These are phyloP conservation scores for Hypholoma fasciculare DNA, from an alignment of 768 basidiomycete genomes.

Conservation along the genomic window DNA sequence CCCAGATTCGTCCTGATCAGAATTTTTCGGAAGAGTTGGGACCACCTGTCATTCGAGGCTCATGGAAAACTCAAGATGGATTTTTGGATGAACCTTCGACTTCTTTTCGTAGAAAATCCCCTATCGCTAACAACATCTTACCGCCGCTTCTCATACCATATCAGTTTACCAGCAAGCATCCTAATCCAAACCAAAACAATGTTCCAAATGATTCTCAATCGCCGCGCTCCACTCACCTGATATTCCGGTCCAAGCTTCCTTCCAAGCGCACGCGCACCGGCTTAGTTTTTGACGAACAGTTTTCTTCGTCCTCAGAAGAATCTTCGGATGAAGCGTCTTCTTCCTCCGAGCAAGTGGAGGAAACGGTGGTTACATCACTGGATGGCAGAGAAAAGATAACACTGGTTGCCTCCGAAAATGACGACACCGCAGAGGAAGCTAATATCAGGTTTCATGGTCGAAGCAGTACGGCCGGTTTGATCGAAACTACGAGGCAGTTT, in stretches of 20 bases:
- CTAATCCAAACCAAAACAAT: neutral
- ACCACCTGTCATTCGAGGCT: slow-evolving; percentile 58
- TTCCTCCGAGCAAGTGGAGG: slow-evolving; percentile 31
- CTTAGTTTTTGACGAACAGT: slow-evolving; percentile 13
- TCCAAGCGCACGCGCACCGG: slow-evolving; percentile 10
- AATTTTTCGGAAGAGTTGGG: slow-evolving; percentile 68
- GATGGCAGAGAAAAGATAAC: slow-evolving; percentile 36
- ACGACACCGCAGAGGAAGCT: slow-evolving; percentile 31
- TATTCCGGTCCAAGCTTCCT: slow-evolving; percentile 23
- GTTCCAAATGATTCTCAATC: slow-evolving; percentile 4
- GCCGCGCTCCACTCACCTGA: slow-evolving; percentile 30
- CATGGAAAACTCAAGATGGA: slow-evolving; percentile 47
- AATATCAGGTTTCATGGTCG: slow-evolving; percentile 61
- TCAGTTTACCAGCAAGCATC: slow-evolving; percentile 8
- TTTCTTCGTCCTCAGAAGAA: slow-evolving; percentile 23
- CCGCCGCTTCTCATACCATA: slow-evolving; percentile 13
- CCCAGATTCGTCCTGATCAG: slow-evolving; percentile 58
- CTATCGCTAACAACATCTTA: slow-evolving; percentile 8
- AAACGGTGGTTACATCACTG: slow-evolving; percentile 30
- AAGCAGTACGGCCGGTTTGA: slow-evolving; percentile 56
- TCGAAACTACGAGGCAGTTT: slow-evolving; percentile 53
- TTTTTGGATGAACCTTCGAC: slow-evolving; percentile 5
- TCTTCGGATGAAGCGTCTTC: slow-evolving; percentile 20
- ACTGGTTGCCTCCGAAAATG: slow-evolving; percentile 33
- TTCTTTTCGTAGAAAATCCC: slow-evolving; percentile 2